Percentiles rank a stretch among this genome's conserved stretches.
These are phyloP conservation scores for Sporothrix curviconia DNA, from an alignment of 2,329 filamentous ascomycete species.

Conservation along the genomic window DNA sequence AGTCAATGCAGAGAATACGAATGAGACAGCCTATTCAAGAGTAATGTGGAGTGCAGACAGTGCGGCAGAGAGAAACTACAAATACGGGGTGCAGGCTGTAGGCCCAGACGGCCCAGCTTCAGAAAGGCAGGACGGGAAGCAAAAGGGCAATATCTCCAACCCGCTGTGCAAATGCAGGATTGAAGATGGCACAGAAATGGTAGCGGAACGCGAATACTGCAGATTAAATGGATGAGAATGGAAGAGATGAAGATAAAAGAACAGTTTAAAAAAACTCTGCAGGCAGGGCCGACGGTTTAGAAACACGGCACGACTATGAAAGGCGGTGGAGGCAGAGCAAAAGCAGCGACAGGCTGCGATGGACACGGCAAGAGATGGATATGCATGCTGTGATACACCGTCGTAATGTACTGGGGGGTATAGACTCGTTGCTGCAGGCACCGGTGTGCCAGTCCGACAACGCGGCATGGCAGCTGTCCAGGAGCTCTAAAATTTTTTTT, in stretches of 20 bases:
- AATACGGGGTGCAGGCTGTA: constrained; percentile 12
- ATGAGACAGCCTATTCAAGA: too few relatives aligned
- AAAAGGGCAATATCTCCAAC: neutral
- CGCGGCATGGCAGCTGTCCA: neutral
- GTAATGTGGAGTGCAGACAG: too few relatives aligned
- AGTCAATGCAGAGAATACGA: too few relatives aligned
- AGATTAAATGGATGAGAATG: too few relatives aligned
- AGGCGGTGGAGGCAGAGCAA: neutral
- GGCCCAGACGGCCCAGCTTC: neutral
- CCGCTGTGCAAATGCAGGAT: neutral
- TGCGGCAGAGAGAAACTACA: neutral
- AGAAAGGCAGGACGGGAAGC: neutral
- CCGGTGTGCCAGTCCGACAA: neutral
- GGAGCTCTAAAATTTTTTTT: neutral
- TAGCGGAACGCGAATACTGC: too few relatives aligned
- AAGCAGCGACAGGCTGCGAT: neutral
- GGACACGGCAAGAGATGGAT: constrained; percentile 1
- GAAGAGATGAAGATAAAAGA: neutral
- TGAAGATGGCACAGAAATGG: neutral
- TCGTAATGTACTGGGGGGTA: neutral
- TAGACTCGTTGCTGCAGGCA: neutral
- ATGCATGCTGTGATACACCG: neutral
- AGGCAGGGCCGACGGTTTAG: constrained; percentile 1
- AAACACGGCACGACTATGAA: neutral
- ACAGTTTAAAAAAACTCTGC: neutral